Evolutionary conservation across 495 filamentous ascomycete genomes (phyloP), one percentile per base, ranked within the genome.

Genomic region (Hyaloscypha variabilis): DNA sequence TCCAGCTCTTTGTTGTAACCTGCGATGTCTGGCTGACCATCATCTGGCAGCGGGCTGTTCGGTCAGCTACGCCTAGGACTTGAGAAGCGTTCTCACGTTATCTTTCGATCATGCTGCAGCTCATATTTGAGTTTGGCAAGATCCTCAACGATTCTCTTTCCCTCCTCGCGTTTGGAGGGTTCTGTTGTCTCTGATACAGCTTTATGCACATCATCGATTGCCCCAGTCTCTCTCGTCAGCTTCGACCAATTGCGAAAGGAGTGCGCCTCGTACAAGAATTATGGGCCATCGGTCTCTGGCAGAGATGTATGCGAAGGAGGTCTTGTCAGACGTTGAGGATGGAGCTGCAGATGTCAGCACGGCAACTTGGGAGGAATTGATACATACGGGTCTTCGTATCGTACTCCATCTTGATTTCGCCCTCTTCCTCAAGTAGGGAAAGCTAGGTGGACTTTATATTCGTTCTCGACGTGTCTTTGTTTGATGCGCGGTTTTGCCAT

Each of bases 81-180:
- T 26, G 4, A 6, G 31, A 6, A 1, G 29, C 57, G 28, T 2
- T 78, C 89, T 69, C 79, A 96, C 93, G 83, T 92, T 71, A 99
- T 75, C 66, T 87, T 80, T 50, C 93, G 84, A 73, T 97, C 86
- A 75, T 99, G 95, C 73, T 97, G 95, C 51, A 97, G 76, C 79
- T 99, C 94, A 77, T 98, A 97, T 78, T 99, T 99, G 67, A 99
- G 82, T 71, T 83, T 86, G 17, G 90, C 89, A 2, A 99, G 80
- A 60, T 89, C 85, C 74, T 88, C 87, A 42, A 96, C 83, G 65
- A 99, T 95, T 66, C 75, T 79, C 78, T 97, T 97, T 65, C 95
- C 95, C 71, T 99, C 95, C 28, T 83, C 83, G 19, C 77, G 74
- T 75, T 91, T 90, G 46, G 85, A 86, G 1, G 83, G 74, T 36